Conservation (phyloP, 2,329 filamentous ascomycete genomes). For the Chaetomiaceae sp. region DNA sequence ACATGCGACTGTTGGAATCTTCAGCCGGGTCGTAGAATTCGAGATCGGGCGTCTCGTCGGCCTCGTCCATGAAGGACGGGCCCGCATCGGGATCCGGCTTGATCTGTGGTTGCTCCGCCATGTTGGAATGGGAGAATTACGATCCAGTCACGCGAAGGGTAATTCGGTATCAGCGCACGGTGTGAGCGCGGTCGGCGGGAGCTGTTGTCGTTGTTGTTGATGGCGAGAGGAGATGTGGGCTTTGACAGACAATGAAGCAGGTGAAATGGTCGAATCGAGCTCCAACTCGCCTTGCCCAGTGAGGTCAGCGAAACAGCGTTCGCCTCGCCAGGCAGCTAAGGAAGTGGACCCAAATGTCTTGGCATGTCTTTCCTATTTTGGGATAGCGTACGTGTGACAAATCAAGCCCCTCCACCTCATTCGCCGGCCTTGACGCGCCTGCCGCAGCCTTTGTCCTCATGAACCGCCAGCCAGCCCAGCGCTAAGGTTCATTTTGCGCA, state of each 20-base stretch:
- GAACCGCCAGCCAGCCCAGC: too few relatives aligned
- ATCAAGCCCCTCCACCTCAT: background rate
- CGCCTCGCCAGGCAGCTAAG: too few relatives aligned
- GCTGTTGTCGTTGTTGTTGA: background rate
- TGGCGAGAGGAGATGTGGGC: background rate
- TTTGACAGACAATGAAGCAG: too few relatives aligned
- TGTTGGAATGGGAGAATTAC: background rate
- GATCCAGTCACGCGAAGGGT: background rate
- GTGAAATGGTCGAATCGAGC: too few relatives aligned
- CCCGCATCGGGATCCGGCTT: constrained; percentile 42
- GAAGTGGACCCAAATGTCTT: too few relatives aligned
- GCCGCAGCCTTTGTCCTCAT: background rate
- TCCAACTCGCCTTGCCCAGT: background rate
- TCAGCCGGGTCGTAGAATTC: constrained; percentile 46
- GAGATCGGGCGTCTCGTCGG: constrained; percentile 61
- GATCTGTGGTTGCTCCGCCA: constrained; percentile 31
- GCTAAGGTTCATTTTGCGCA: too few relatives aligned
- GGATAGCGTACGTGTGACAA: too few relatives aligned
- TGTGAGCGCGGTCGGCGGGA: background rate
- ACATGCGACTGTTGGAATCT: constrained; percentile 46
- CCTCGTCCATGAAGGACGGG: constrained; percentile 53
- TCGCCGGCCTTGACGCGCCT: background rate
- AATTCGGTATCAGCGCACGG: too few relatives aligned
- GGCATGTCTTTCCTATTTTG: too few relatives aligned
- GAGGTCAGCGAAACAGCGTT: constrained; percentile 2